A percentile compares a stretch with the other conserved stretches of the same genome.
phyloP scores from a whole-genome alignment of 257 asterid species.

The Solanum arcanum region DNA sequence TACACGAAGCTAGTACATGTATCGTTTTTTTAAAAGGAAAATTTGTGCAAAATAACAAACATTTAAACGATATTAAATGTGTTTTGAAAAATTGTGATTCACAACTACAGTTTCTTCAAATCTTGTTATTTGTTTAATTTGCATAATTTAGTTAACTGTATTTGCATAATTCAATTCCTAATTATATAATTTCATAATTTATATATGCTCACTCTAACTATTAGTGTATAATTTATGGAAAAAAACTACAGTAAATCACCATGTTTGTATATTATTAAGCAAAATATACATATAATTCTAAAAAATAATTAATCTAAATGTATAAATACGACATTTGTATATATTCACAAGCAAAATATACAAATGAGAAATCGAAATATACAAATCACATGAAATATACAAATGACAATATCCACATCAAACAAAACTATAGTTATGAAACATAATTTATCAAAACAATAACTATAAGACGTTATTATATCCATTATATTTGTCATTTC shows the following conservation, averaged over 20 bases:
- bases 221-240: not conserved
- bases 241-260: not conserved
- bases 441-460: not conserved
- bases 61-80: too few species aligned
- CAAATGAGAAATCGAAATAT: too few species aligned
- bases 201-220: too few species aligned
- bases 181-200: not conserved
- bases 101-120: not conserved
- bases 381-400: not conserved
- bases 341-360: too few species aligned
- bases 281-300: too few species aligned
- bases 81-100: not conserved
- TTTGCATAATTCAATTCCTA: rapidly evolving
- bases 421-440: too few species aligned
- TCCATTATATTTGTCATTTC: not conserved
- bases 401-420: not conserved
- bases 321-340: too few species aligned
- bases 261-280: too few species aligned
- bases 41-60: not conserved
- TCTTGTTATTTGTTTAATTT: not conserved
- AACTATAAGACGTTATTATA: too few species aligned
- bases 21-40: not conserved
- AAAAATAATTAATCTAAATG: too few species aligned
- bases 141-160: not conserved
- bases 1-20: too few species aligned